Percentiles rank a stretch among this genome's conserved stretches.
Evolutionary conservation across 202 grass and related monocot species (phyloP).

Genomic region (Sporobolus alterniflorus): DNA sequence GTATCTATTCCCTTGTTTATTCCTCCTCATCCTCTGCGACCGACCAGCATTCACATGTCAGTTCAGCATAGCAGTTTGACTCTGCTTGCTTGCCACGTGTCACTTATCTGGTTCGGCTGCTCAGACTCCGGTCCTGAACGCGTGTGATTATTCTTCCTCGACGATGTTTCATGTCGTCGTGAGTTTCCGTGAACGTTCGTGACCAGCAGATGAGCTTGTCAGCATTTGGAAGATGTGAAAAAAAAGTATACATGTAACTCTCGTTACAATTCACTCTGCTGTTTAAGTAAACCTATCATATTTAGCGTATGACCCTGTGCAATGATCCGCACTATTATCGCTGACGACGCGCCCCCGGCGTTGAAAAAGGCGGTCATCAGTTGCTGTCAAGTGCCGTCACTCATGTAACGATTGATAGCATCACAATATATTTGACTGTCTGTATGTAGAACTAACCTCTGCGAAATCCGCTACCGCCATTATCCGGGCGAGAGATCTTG

Average conservation of each 20-base stretch:
- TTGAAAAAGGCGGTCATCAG: background rate
- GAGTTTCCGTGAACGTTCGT: background rate
- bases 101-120: too few relatives aligned
- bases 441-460: too few relatives aligned
- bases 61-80: too few relatives aligned
- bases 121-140: background rate
- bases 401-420: background rate
- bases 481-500: constrained; percentile 5
- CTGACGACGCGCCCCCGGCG: background rate
- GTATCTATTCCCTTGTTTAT: constrained; percentile 50
- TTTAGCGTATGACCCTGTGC: background rate
- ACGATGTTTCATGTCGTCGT: background rate
- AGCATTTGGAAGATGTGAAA: background rate
- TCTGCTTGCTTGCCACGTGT: too few relatives aligned
- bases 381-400: background rate
- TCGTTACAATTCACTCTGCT: background rate
- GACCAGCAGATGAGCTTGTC: background rate
- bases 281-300: background rate
- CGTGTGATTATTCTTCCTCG: background rate
- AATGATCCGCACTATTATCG: background rate
- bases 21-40: background rate
- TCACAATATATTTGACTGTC: background rate
- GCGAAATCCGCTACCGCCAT: background rate
- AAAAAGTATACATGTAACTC: background rate
- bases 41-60: background rate